These are phyloP conservation scores for Tilletia indica DNA, from an alignment of 1,284 basidiomycete genomes.

Conservation along the genomic window DNA sequence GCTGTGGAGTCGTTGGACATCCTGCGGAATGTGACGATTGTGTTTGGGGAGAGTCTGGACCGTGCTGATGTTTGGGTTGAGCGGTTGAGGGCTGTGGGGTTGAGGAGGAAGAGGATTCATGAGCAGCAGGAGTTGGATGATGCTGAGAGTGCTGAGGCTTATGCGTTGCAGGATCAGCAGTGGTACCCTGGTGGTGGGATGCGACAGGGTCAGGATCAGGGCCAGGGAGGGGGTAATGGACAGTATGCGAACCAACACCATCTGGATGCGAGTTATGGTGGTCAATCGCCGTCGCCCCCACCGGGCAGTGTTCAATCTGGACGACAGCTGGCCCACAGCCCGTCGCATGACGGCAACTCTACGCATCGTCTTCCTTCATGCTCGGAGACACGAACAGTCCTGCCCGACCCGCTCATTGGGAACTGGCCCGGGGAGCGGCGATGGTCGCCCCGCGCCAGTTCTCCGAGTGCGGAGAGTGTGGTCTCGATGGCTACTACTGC, in stretches of 20 bases:
- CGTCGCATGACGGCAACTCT: constrained; percentile 4
- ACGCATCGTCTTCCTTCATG: neutral
- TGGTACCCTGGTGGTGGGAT: no score
- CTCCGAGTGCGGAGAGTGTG: constrained; percentile 19
- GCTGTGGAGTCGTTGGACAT: constrained; percentile 88
- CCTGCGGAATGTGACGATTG: constrained; percentile 78
- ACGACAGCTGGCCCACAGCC: constrained; percentile 18
- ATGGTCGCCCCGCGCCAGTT: constrained; percentile 17
- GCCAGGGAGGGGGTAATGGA: no score
- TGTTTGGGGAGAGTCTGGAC: constrained; percentile 82
- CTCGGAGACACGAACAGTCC: neutral
- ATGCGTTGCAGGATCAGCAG: constrained; percentile 5
- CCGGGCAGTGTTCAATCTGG: constrained; percentile 19
- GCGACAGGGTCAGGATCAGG: neutral
- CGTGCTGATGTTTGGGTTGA: constrained; percentile 76
- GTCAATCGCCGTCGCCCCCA: constrained; percentile 33
- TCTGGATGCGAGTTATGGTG: constrained; percentile 25
- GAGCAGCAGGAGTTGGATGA: constrained; percentile 36
- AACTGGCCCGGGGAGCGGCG: constrained; percentile 18
- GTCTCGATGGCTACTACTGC: constrained; percentile 22
- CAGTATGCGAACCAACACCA: neutral
- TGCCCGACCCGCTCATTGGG: constrained; percentile 18
- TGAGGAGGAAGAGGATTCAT: constrained; percentile 46
- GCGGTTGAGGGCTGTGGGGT: constrained; percentile 42
- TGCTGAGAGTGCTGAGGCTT: constrained; percentile 23